Conservation (phyloP, 495 filamentous ascomycete species). For the Neurospora discreta region DNA sequence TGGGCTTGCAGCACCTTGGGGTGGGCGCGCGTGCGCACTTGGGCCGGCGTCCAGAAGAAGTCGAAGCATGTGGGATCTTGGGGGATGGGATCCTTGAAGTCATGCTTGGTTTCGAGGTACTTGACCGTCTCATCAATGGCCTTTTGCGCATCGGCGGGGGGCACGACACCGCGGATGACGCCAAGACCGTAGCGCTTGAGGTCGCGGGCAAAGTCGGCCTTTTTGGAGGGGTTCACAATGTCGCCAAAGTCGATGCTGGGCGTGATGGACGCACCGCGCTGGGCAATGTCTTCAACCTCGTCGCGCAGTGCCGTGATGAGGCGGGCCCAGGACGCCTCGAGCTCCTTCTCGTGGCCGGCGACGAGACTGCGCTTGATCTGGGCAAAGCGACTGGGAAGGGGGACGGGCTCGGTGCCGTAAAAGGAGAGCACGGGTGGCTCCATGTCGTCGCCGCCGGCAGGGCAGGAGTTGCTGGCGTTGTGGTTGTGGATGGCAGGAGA, state of each 20-base stretch:
- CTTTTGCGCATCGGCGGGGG: conserved; percentile 41
- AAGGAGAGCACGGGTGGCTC: conserved; percentile 70
- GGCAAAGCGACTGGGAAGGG: conserved; percentile 70
- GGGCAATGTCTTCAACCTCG: conserved; percentile 46
- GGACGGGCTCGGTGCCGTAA: conserved; percentile 58
- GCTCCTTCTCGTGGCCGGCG: conserved; percentile 49
- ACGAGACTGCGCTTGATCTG: conserved; percentile 59
- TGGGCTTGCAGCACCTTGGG: conserved; percentile 64
- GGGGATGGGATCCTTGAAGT: conserved; percentile 40
- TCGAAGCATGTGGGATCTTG: conserved; percentile 73
- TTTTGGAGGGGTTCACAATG: conserved; percentile 36
- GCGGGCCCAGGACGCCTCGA: conserved; percentile 63
- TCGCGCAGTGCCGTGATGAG: conserved; percentile 48
- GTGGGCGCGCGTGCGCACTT: conserved; percentile 68
- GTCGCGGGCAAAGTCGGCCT: conserved; percentile 39
- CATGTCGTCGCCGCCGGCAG: conserved; percentile 28
- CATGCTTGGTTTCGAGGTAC: conserved; percentile 50
- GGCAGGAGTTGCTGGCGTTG: background rate
- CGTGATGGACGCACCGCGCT: conserved; percentile 39
- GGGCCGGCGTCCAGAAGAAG: conserved; percentile 82
- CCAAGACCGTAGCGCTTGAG: conserved; percentile 55
- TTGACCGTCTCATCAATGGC: conserved; percentile 48
- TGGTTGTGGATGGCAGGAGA: conserved; percentile 1
- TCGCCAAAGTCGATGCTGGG: conserved; percentile 55
- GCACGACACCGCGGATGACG: conserved; percentile 55